A percentile compares a stretch with the other conserved stretches of the same genome.
These are phyloP conservation scores for Novakomyces olei DNA, from an alignment of 805 yeast species.

Conservation along the genomic window DNA sequence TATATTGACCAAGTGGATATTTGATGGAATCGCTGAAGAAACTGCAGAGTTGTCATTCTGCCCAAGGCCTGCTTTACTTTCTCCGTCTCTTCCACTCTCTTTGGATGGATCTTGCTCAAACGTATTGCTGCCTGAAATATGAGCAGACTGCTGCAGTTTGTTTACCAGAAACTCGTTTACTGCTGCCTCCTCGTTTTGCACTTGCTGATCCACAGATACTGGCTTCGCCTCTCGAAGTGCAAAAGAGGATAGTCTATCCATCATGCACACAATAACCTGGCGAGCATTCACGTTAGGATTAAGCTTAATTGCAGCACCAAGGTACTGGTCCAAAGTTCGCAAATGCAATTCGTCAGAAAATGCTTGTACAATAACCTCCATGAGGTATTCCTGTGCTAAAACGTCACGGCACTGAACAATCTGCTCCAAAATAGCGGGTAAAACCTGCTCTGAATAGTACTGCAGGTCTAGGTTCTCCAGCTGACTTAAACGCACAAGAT, in stretches of 20 bases:
- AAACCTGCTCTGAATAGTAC: slow-evolving; percentile 20
- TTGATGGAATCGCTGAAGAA: slow-evolving; percentile 4
- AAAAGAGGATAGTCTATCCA: slow-evolving; percentile 41
- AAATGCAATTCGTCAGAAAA: slow-evolving; percentile 87
- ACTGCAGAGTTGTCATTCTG: no score
- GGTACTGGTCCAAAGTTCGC: slow-evolving; percentile 41
- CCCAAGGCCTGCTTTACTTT: slow-evolving; percentile 4
- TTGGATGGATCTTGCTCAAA: slow-evolving; percentile 6
- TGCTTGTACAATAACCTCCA: slow-evolving; percentile 81
- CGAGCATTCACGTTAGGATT: slow-evolving; percentile 50
- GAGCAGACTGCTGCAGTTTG: no score
- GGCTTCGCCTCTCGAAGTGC: slow-evolving; percentile 21
- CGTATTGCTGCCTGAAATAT: slow-evolving; percentile 10
- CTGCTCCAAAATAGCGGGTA: slow-evolving; percentile 72
- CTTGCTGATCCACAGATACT: slow-evolving; percentile 4
- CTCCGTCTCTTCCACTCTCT: slow-evolving; percentile 5
- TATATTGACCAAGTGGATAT: slow-evolving; percentile 28
- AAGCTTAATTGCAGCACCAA: slow-evolving; percentile 42
- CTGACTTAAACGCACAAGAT: slow-evolving; percentile 71
- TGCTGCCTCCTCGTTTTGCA: slow-evolving; percentile 5
- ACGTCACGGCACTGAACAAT: slow-evolving; percentile 79
- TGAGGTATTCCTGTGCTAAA: slow-evolving; percentile 74
- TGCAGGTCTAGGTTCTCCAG: slow-evolving; percentile 37
- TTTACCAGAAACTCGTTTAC: slow-evolving; percentile 5
- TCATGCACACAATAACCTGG: slow-evolving; percentile 43